phyloP scores from a whole-genome alignment of 1,139 yeast genomes.

The Suhomyces yuchorum region DNA sequence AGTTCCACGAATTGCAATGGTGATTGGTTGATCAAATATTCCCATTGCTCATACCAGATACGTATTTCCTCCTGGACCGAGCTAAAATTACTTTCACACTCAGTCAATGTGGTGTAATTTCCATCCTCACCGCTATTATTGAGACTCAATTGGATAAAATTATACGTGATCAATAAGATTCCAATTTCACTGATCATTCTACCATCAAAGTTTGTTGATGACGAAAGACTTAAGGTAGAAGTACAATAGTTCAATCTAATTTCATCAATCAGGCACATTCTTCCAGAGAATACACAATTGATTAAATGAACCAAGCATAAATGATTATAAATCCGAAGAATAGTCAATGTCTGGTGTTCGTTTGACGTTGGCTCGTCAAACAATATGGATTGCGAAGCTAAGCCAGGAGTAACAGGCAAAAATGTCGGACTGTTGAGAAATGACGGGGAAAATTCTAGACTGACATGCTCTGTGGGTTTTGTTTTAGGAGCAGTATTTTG shows the following conservation, averaged over 20 bases:
- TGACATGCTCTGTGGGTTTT: not conserved
- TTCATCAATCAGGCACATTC: slow-evolving; percentile 75
- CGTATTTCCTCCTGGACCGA: slow-evolving; percentile 42
- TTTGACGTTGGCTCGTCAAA: slow-evolving; percentile 37
- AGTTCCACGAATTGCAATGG: slow-evolving; percentile 77
- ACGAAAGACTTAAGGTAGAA: slow-evolving; percentile 59
- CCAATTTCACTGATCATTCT: slow-evolving; percentile 81
- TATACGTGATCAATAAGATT: slow-evolving; percentile 62
- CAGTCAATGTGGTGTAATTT: slow-evolving; percentile 21
- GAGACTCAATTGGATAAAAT: slow-evolving; percentile 51
- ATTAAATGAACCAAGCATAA: slow-evolving; percentile 69
- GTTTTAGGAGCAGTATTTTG: not conserved
- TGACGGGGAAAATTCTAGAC: slow-evolving; percentile 1
- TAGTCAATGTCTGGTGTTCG: slow-evolving; percentile 54
- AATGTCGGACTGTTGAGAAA: slow-evolving; percentile 5
- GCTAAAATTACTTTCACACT: slow-evolving; percentile 25
- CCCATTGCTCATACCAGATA: slow-evolving; percentile 74
- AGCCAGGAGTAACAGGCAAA: not conserved
- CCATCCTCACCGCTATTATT: slow-evolving; percentile 20
- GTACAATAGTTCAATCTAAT: slow-evolving; percentile 63
- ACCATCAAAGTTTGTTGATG: slow-evolving; percentile 80
- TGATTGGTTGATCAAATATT: slow-evolving; percentile 68
- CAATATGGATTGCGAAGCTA: slow-evolving; percentile 26
- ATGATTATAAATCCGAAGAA: slow-evolving; percentile 71
- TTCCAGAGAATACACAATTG: slow-evolving; percentile 68